Percentiles rank a stretch among this genome's conserved stretches.
phyloP scores from a whole-genome alignment of 2,329 filamentous ascomycete species.

The Fusarium burgessii region DNA sequence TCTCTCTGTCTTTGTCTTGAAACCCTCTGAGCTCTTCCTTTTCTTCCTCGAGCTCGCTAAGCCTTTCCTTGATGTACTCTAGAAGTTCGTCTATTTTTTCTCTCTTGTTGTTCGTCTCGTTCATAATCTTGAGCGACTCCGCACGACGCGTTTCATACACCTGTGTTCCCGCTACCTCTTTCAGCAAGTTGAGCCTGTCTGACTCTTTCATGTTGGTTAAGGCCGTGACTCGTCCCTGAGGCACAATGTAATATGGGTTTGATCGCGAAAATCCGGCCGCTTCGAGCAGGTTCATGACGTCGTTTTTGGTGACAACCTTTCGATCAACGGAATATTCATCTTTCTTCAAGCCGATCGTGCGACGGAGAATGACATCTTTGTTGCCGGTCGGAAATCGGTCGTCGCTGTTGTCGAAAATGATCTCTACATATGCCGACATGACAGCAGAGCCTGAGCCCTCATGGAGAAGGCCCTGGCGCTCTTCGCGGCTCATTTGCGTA shows the following conservation, averaged over 20 bases:
- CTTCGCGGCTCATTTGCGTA: slow-evolving; percentile 93
- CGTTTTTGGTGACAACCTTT: slow-evolving; percentile 93
- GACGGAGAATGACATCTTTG: slow-evolving; percentile 88
- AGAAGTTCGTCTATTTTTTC: slow-evolving; percentile 94
- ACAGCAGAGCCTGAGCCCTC: slow-evolving; percentile 98
- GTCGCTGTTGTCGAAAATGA: slow-evolving; percentile 98
- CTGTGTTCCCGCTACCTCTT: slow-evolving; percentile 98
- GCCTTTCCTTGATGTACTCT: slow-evolving; percentile 89
- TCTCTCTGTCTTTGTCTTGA: slow-evolving; percentile 93
- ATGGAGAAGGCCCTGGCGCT: slow-evolving; percentile 95
- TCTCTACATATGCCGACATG: slow-evolving; percentile 99
- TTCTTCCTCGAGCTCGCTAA: slow-evolving; percentile 92
- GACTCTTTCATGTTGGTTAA: slow-evolving; percentile 99
- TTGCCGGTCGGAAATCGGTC: slow-evolving; percentile 94
- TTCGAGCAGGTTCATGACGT: slow-evolving; percentile 95
- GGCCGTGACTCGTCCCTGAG: slow-evolving; percentile 93
- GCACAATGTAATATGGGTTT: slow-evolving; percentile 99
- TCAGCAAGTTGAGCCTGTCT: slow-evolving; percentile 88
- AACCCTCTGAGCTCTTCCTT: slow-evolving; percentile 95
- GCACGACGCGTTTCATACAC: slow-evolving; percentile 93
- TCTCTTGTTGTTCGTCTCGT: slow-evolving; percentile 94
- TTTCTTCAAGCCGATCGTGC: slow-evolving; percentile 97
- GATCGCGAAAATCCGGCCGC: slow-evolving; percentile 96
- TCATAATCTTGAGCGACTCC: slow-evolving; percentile 96
- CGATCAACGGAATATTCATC: slow-evolving; percentile 98